phyloP scores from a whole-genome alignment of 164 flowering plant genomes.

The grape (Vitis vinifera) region ASM3070453v1 NC_081820.1:22569001-22569500 shows the following conservation, averaged over 20 bases:
- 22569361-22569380: conserved; percentile 57
- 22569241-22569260: conserved; percentile 33
- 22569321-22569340: too few relatives aligned
- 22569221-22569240: conserved; percentile 66
- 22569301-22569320: too few relatives aligned
- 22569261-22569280: not conserved
- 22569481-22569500: too few relatives aligned
- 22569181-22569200: conserved; percentile 73
- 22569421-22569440: not conserved
- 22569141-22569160: not conserved
- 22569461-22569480: too few relatives aligned
- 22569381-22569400: conserved; percentile 66
- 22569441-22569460: not conserved
- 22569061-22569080: conserved; percentile 64
- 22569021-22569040: not conserved
- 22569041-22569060: conserved; percentile 20
- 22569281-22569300: not conserved
- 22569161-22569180: conserved; percentile 54
- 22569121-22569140: not conserved
- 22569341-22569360: not conserved
- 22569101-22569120: not conserved
- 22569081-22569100: conserved; percentile 34
- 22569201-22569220: conserved; percentile 65
- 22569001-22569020: not conserved
- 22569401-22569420: conserved; percentile 62